Percentiles rank a stretch among this genome's conserved stretches.
Conservation (phyloP, 768 basidiomycete genomes). For the Pisolithus tinctorius region DNA sequence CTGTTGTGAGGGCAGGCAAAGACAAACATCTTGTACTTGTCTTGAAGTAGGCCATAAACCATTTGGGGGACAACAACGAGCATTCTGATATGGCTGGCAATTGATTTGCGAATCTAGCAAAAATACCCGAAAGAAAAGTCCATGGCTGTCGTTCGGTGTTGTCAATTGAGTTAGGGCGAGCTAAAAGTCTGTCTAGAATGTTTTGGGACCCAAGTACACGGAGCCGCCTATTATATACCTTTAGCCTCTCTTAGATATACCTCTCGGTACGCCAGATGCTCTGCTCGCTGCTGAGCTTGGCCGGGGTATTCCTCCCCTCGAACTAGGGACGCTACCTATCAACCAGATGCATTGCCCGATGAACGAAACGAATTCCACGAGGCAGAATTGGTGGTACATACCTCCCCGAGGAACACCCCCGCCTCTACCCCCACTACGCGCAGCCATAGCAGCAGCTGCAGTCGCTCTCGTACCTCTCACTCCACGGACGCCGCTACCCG, state of each 20-base stretch:
- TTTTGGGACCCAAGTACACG: too few relatives aligned
- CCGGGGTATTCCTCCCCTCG: conserved; percentile 15
- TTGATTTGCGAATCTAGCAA: neutral
- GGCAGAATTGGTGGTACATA: conserved; percentile 13
- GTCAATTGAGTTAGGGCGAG: too few relatives aligned
- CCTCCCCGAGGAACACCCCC: conserved; percentile 34
- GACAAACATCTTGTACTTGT: conserved; percentile 58
- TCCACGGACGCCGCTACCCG: conserved; percentile 58
- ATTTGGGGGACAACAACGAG: conserved; percentile 5
- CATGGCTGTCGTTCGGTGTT: too few relatives aligned
- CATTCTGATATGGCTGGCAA: neutral
- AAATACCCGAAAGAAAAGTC: too few relatives aligned
- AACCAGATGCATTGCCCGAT: conserved; percentile 18
- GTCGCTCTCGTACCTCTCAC: conserved; percentile 68
- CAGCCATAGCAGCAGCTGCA: conserved; percentile 35
- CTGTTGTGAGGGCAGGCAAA: conserved; percentile 69
- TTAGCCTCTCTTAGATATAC: conserved; percentile 20
- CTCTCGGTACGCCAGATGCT: conserved; percentile 19
- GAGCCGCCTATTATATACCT: neutral
- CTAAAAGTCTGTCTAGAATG: too few relatives aligned
- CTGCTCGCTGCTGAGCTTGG: conserved; percentile 20
- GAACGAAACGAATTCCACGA: conserved; percentile 1
- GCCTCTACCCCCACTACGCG: conserved; percentile 28
- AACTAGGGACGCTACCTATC: conserved; percentile 17
- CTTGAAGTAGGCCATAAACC: conserved; percentile 17